Base-by-base conservation (phyloP, 306 rosid genomes). In the Dryas drummondii region DNA sequence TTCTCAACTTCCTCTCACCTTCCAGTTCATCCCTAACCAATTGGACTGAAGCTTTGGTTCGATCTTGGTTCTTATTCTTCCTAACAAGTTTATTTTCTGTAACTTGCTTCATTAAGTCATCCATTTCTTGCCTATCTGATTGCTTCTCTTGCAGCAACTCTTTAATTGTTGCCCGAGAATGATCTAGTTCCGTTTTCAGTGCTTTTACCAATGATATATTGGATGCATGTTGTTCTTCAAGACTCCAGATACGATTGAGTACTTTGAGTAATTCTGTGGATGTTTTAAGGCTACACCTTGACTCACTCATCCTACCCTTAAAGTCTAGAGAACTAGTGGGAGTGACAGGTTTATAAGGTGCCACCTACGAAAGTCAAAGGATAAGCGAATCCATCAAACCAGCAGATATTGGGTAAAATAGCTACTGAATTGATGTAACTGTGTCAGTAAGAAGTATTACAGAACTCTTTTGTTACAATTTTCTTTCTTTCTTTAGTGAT, bases 181-280 rank as follows among this genome's bases (percentile, higher is more conserved):
- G 83, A 66, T 73, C 72, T 47, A 88, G 86, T 68, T 92, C 92
- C 75, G 48, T 62, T 80, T 90, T 87, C 80, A 88, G 78, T 63
- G 88, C 81, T 79, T 78, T 86, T 74, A 87, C 83, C 62, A 65
- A 61, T 7, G 92, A 82, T 4, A 64, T 60, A 73, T 81, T 87
- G 26, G 91, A 87, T 42, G 84, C 82, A 16, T 87, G 88, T 11
- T 87, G 88, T 61, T 93, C 96, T 84, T 93, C 96, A 51, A 88
- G 88, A 72, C 88, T 83, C 88, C 90, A 87, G 67, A 93, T 86
- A 19, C 86, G 86, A 73, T 90, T 86, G 19, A 92, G 86, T 52
- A 87, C 83, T 79, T 76, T 90, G 51, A 87, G 83, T 66, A 90
- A 79, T 80, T 88, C 87, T 45, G 80, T 73, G 26, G 94, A 86